Evolutionary conservation across 1,284 basidiomycete species (phyloP), one percentile per base, ranked within the genome.

Genomic region (Leccinum cinnamomeum): DNA sequence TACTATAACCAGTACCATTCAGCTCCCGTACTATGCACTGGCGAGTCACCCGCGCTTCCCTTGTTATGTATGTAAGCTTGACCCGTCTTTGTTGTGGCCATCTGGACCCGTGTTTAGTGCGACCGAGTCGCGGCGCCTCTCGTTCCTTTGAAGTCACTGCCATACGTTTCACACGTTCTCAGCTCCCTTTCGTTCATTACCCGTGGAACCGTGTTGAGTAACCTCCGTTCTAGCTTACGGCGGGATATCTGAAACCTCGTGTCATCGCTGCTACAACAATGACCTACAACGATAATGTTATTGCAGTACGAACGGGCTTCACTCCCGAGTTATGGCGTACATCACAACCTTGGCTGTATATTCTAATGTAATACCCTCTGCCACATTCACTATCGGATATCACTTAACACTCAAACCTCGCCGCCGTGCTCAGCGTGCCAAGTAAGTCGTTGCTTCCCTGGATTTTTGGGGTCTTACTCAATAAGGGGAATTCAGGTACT

Each of bases 321-420:
- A 57, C 73, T 46, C 74, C 76, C 28, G 59, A 61, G 7, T 59
- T 72, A 46, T 75, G 72, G 69, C 66, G 39, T 57, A 59, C 65
- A 20, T 39, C 74, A 5, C 74, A 53, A 67, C 61, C 20, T 70
- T 86, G 51, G 76, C 81, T 3, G 65, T 82, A 14, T 77, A 76
- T 63, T 78, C 80, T 16, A 75, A 81, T 0, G 68, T 84, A 37
- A 59, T 86, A 5, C 86, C 86, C 3, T 79, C 81, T 0, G 75
- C 78, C 3, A 71, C 77, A 11, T 79, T 85, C 59, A 75, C 76
- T 2, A 77, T 81, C 6, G 68, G 82, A 55, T 82, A 88, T 69
- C 79, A 82, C 65, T 79, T 81, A 60, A 78, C 81, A 64, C 74
- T 88, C 50, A 77, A 78, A 18, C 87, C 87, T 11, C 70, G 78